Evolutionary conservation across 202 grass and related monocot species (phyloP).

Genomic region (Elaeis oleifera): DNA sequence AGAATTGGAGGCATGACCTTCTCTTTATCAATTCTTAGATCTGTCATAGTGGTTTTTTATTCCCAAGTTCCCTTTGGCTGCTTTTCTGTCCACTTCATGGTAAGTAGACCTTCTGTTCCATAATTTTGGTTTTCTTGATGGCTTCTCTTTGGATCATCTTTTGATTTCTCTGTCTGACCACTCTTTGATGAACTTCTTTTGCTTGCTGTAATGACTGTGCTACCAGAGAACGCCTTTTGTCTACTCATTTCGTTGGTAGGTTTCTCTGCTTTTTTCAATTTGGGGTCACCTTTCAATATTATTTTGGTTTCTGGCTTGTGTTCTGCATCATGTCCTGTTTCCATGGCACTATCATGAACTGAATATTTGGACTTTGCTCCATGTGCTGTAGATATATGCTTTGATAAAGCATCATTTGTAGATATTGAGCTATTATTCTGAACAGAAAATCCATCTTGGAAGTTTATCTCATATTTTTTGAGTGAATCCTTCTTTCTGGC

Average conservation of each 20-base stretch:
- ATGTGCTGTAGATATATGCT: constrained; percentile 11
- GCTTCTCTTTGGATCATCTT: constrained; percentile 24
- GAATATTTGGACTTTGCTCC: constrained; percentile 1
- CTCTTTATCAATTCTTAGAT: constrained; percentile 19
- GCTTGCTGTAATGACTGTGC: constrained; percentile 8
- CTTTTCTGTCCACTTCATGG: constrained; percentile 10
- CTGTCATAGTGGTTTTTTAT: constrained; percentile 12
- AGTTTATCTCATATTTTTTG: constrained; percentile 27
- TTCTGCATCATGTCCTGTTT: constrained; percentile 9
- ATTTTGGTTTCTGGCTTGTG: constrained; percentile 22
- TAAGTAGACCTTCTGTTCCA: constrained; percentile 19
- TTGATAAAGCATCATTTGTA: background rate
- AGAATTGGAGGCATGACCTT: constrained; percentile 10
- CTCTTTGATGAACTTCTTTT: constrained; percentile 20
- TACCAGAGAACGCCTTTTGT: constrained; percentile 7
- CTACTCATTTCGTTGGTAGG: constrained; percentile 25
- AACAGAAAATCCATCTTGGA: constrained; percentile 3
- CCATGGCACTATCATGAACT: background rate
- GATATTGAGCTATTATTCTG: constrained; percentile 10
- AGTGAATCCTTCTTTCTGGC: constrained; percentile 33
- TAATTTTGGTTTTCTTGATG: constrained; percentile 12
- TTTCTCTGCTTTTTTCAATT: constrained; percentile 33
- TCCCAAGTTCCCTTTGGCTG: constrained; percentile 6
- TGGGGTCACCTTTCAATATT: constrained; percentile 23
- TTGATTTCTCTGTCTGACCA: constrained; percentile 19